A percentile compares a stretch with the other conserved stretches of the same genome.
These are phyloP conservation scores for Euclidium syriacum DNA, from an alignment of 345 rosid genomes.

Conservation along the genomic window DNA sequence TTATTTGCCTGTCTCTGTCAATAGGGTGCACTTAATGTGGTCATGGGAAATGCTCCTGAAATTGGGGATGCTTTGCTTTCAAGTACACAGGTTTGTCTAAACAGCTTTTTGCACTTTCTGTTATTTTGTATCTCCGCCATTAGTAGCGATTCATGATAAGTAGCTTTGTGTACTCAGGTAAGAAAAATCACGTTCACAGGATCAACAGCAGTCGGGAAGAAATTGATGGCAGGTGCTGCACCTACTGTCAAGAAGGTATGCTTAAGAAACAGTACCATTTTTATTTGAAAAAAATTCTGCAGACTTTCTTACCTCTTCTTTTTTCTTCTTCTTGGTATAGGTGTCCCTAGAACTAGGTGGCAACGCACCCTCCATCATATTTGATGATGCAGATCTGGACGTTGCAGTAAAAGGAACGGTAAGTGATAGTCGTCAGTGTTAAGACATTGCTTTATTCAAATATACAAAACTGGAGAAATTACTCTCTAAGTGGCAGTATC, in stretches of 20 bases:
- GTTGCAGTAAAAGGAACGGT: slow-evolving; percentile 97
- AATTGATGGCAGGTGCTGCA: slow-evolving; percentile 95
- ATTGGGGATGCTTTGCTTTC: slow-evolving; percentile 80
- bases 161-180: slow-evolving; percentile 47
- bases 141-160: slow-evolving; percentile 11
- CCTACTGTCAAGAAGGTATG: slow-evolving; percentile 85
- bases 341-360: slow-evolving; percentile 96
- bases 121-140: slow-evolving; percentile 9
- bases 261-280: slow-evolving; percentile 9
- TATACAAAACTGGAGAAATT: slow-evolving; percentile 6
- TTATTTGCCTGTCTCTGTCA: slow-evolving; percentile 16
- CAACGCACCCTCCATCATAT: slow-evolving; percentile 95
- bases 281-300: neutral
- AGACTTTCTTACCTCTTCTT: slow-evolving; percentile 14
- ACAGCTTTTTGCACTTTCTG: neutral
- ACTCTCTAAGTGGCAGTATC: neutral
- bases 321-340: slow-evolving; percentile 32
- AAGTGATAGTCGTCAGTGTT: slow-evolving; percentile 30
- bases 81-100: slow-evolving; percentile 61
- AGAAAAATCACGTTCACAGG: slow-evolving; percentile 94
- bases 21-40: slow-evolving; percentile 81
- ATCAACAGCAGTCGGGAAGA: slow-evolving; percentile 96
- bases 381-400: slow-evolving; percentile 90
- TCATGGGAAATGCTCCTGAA: slow-evolving; percentile 86
- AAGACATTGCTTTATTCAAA: neutral